These are phyloP conservation scores for Dactylis glomerata DNA, from an alignment of 176 grass and related monocot genomes.

Conservation along the genomic window DNA sequence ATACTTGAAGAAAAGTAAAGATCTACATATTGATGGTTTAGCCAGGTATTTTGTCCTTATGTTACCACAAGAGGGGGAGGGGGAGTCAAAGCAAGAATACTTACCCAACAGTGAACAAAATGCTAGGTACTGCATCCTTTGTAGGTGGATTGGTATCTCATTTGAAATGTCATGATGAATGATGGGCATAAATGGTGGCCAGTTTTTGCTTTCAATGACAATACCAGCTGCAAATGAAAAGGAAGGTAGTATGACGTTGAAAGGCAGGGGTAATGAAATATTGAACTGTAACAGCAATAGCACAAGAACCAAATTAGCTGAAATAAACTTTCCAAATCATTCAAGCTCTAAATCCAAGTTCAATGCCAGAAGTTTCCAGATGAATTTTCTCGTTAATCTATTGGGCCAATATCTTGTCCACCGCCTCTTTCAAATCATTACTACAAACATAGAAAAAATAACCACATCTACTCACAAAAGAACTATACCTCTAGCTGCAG, in stretches of 20 bases:
- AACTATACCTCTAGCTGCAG: constrained; percentile 71
- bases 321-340: constrained; percentile 15
- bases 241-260: constrained; percentile 9
- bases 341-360: background rate
- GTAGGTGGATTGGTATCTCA: constrained; percentile 86
- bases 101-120: constrained; percentile 94
- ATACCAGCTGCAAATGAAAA: constrained; percentile 74
- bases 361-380: background rate
- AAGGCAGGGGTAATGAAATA: background rate
- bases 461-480: background rate
- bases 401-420: background rate
- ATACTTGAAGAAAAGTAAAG: background rate
- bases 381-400: background rate
- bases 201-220: constrained; percentile 90
- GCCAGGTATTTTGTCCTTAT: background rate
- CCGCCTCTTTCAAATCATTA: constrained; percentile 9
- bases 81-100: background rate
- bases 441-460: constrained; percentile 3
- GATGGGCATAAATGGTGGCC: constrained; percentile 89
- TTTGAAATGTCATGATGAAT: constrained; percentile 98
- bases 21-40: background rate
- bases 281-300: background rate
- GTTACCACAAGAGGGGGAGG: background rate
- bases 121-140: constrained; percentile 86
- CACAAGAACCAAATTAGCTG: background rate